phyloP scores from a whole-genome alignment of 2,329 filamentous ascomycete genomes.

The Scleromitrula shiraiana region DNA sequence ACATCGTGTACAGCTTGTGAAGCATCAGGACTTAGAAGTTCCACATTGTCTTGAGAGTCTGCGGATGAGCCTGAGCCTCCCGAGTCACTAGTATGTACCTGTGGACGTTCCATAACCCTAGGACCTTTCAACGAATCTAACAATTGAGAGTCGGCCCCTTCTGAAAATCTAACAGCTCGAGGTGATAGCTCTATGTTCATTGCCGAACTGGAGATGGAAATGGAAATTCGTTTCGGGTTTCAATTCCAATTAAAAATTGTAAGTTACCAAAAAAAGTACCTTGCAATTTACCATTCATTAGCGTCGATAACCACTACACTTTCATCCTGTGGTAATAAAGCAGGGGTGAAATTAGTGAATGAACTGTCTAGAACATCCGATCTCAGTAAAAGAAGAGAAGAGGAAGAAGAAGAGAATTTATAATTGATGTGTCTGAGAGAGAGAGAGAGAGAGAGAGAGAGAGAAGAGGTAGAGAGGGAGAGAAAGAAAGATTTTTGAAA shows the following conservation, averaged over 20 bases:
- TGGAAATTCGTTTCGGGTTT: too few relatives aligned
- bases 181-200: slow-evolving; percentile 42
- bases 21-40: slow-evolving; percentile 14
- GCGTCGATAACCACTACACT: slow-evolving; percentile 10
- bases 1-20: slow-evolving; percentile 16
- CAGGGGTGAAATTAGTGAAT: neutral
- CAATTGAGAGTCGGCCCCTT: slow-evolving; percentile 39
- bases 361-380: neutral
- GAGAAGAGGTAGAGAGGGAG: neutral
- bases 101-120: slow-evolving; percentile 27
- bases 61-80: slow-evolving; percentile 30
- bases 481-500: neutral
- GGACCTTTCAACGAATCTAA: slow-evolving; percentile 36
- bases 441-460: neutral
- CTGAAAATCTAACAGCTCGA: slow-evolving; percentile 49
- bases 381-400: neutral
- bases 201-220: neutral
- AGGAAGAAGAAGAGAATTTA: neutral
- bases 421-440: neutral
- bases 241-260: neutral
- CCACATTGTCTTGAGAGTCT: slow-evolving; percentile 25
- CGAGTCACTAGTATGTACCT: slow-evolving; percentile 34
- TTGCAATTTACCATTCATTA: slow-evolving; percentile 12
- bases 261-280: slow-evolving; percentile 7
- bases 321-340: slow-evolving; percentile 3